Base-by-base conservation (phyloP, 345 rosid species). In the Brassica juncea region DNA sequence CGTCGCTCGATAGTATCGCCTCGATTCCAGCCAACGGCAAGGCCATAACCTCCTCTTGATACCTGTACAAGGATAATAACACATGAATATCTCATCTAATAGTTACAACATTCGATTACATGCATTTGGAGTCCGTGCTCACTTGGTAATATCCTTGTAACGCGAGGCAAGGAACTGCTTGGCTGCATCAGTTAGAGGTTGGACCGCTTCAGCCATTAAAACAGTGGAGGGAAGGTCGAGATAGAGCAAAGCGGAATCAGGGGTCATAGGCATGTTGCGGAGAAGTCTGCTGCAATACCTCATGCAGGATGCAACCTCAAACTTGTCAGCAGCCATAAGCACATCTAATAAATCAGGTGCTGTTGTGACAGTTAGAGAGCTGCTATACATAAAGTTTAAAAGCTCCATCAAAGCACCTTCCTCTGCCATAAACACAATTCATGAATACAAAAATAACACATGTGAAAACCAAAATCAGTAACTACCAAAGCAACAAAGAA, bases 381-480 rank as follows among this genome's bases (percentile, higher is more conserved):
- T 54, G 60, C 60, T 54, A 2, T 54, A 54, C 25, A 54, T 54
- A 16, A 6, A 54, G 60, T 54, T 54, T 54, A 54, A 54, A 54
- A 54, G 60, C 60, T 54, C 25, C 60, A 54, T 54, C 60, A 54
- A 54, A 54, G 60, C 60, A 16, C 60, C 60, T 54, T 54, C 60
- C 60, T 54, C 60, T 54, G 60, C 60, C 60, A 8, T 4, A 15
- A 52, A 21, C 9, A 52, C 9, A 25, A 16, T 54, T 54, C 25
- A 54, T 54, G 58, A 15, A 52, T 0, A 47, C 55, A 4, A 47
- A 47, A 47, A 0, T 5, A 52, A 5, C 59, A 54, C 6, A 54
- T 6, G 25, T 54, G 9, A 0, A 54, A 54, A 54, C 59, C 5
- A 52, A 52, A 52, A 5, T 52, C 23, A 54, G 59, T 54, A 16